phyloP scores from a whole-genome alignment of 2,329 filamentous ascomycete species.

The Myriangium duriaei region DNA sequence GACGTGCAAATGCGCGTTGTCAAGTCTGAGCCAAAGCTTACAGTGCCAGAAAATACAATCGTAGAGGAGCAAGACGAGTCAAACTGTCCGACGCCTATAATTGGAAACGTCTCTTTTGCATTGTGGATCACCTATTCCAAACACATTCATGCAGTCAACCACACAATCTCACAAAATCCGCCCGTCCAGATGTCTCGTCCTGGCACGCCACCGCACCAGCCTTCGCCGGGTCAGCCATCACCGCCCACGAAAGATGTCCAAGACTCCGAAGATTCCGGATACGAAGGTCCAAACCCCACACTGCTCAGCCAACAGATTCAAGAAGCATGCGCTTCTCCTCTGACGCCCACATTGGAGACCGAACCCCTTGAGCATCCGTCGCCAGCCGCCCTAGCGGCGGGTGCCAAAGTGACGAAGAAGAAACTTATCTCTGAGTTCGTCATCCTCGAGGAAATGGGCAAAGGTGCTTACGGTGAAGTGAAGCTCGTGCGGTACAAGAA shows the following conservation, averaged over 20 bases:
- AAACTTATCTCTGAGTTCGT: constrained; percentile 82
- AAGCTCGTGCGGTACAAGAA: constrained; percentile 84
- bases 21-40: constrained; percentile 62
- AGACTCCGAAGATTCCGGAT: constrained; percentile 6
- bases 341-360: constrained; percentile 13
- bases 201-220: constrained; percentile 63
- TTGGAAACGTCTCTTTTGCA: constrained; percentile 77
- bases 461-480: constrained; percentile 94
- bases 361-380: constrained; percentile 28
- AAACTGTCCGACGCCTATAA: constrained; percentile 34
- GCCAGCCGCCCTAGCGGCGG: constrained; percentile 22
- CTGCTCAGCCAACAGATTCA: constrained; percentile 38
- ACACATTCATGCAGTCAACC: constrained; percentile 67
- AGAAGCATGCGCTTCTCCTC: constrained; percentile 13
- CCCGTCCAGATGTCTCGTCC: constrained; percentile 47
- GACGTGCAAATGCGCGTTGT: constrained; percentile 96
- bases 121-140: constrained; percentile 96
- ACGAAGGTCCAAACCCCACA: constrained; percentile 21
- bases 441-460: constrained; percentile 95
- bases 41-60: constrained; percentile 47
- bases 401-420: constrained; percentile 38
- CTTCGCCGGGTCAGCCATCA: constrained; percentile 59
- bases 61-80: constrained; percentile 48
- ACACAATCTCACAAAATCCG: constrained; percentile 49
- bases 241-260: constrained; percentile 1